phyloP scores from a whole-genome alignment of 805 yeast genomes.

The Zygoascus flipseniorum region DNA sequence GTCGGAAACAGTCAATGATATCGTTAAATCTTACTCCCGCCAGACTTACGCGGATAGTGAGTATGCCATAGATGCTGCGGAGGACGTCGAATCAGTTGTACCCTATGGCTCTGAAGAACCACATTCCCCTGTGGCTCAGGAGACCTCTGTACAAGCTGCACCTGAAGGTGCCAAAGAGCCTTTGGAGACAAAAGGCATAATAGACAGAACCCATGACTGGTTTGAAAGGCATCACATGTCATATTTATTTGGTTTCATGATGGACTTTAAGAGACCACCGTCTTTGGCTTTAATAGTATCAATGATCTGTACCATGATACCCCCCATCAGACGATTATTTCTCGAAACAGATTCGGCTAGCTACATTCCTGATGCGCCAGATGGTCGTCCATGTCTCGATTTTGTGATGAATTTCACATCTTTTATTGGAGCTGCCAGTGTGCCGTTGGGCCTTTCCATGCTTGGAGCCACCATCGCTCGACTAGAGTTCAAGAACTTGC shows the following conservation, averaged over 20 bases:
- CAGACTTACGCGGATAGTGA: neutral
- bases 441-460: conserved; percentile 75
- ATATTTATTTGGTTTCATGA: conserved; percentile 15
- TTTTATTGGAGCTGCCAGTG: conserved; percentile 80
- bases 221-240: conserved; percentile 1
- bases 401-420: conserved; percentile 74
- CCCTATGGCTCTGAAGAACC: neutral
- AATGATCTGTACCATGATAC: conserved; percentile 68
- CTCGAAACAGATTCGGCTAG: conserved; percentile 34
- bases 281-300: conserved; percentile 62
- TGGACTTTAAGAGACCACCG: conserved; percentile 52
- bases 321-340: conserved; percentile 72
- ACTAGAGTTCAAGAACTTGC: conserved; percentile 49
- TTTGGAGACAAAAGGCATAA: neutral
- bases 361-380: conserved; percentile 68
- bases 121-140: neutral
- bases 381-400: conserved; percentile 70
- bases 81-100: neutral
- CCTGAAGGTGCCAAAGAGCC: neutral
- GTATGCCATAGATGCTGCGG: neutral
- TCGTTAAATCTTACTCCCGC: conserved; percentile 7
- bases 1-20: conserved; percentile 10
- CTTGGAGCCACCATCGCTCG: conserved; percentile 86
- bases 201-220: neutral
- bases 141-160: neutral